Evolutionary conservation across 2,329 filamentous ascomycete species (phyloP), one percentile per base, ranked within the genome.

Genomic region (Hypoxylon sp.): DNA sequence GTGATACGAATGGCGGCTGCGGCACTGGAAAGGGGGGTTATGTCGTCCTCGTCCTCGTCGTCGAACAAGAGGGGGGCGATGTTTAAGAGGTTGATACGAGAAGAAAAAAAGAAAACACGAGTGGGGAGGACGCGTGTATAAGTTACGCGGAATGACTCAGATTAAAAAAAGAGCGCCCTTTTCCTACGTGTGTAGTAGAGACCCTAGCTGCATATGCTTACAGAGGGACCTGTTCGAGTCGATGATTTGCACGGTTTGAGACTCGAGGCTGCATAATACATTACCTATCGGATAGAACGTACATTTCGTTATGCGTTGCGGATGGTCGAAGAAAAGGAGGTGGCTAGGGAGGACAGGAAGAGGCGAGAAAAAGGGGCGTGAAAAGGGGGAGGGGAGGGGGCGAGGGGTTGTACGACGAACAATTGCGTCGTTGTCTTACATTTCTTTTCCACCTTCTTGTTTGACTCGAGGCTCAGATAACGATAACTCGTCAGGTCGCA

Each of bases 121-220:
- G n/a, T n/a, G n/a, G 37, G 26, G 27, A 21, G 33, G 58, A 40
- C 53, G 58, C 58, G 54, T 55, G 55, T 29, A 52, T 48, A 42
- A 48, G 50, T 54, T 61, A 41, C 57, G 54, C 50, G 51, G 54
- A 58, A 61, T 40, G 53, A 48, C n/a, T 7, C 31, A 55, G 45
- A 48, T 48, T 23, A 43, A 33, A n/a, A n/a, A n/a, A n/a, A n/a
- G n/a, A n/a, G n/a, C n/a, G n/a, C 31, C n/a, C n/a, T 17, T 35
- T 35, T 10, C 9, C 31, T 35, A 35, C n/a, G 31, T 7, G 31
- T 17, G 31, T 15, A 35, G n/a, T 33, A 33, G 11, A 17, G n/a
- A n/a, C n/a, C n/a, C 31, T 27, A 10, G 2, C 3, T 4, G 9
- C 29, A 4, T 33, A 33, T 31, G 42, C 11, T 17, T 7, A 7